Evolutionary conservation across 805 yeast species (phyloP), one percentile per base, ranked within the genome.

Genomic region (Kluyveromyces dobzhanskii): DNA sequence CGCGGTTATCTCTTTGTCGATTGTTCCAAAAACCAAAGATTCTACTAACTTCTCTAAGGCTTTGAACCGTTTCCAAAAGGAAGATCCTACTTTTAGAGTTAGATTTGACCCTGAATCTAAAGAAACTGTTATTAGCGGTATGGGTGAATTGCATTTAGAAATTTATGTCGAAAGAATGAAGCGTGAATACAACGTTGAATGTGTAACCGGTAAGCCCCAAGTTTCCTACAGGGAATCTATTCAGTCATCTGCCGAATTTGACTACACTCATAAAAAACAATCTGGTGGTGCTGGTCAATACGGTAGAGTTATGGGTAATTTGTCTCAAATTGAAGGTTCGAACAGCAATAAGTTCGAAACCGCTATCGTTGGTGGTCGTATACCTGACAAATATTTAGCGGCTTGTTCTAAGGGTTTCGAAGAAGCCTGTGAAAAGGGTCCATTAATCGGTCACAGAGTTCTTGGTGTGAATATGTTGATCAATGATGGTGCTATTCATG

Each of bases 211-310:
- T 61, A 81, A 83, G 65, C 99, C 99, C 35, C 95, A 88, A 70
- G 99, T 92, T 30, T 86, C 98, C 13, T 92, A 92, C 69, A 80
- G 99, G 65, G 99, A 92, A 67, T 82, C 97, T 30, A 78, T 90
- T 48, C 68, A 83, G 27, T 60, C 73, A 2, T 68, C 84, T 30
- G 73, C 90, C 23, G 70, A 77, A 11, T 90, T 92, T 57, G 97
- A 92, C 61, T 86, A 81, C 67, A 82, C 95, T 21, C 97, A 90
- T 71, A 92, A 92, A 75, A 90, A 87, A 61, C 99, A 92, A 70
- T 76, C 90, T 57, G 99, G 99, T 65, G 99, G 99, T 76, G 94
- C 97, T 49, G 99, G 99, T 67, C 99, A 92, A 71, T 92, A 79
- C 60, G 98, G 95, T 65, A 80, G 88, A 69, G 96, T 90, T 56